Evolutionary conservation across 2,329 filamentous ascomycete species (phyloP).

Genomic region (Diaporthe velutina): DNA sequence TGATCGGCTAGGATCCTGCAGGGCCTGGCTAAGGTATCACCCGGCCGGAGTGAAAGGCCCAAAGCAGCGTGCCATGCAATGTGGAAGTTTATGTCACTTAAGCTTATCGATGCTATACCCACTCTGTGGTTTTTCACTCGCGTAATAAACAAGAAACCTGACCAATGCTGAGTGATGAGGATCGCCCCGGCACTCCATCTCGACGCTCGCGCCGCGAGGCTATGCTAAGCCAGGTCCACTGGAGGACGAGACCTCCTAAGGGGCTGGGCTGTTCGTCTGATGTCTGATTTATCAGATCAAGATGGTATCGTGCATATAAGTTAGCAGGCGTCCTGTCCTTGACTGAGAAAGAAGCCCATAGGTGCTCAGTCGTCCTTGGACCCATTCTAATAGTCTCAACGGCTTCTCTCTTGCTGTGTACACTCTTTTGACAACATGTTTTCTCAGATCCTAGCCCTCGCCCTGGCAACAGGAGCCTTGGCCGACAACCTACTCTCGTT

Average conservation of each 20-base stretch:
- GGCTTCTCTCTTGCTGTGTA: neutral
- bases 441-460: conserved; percentile 3
- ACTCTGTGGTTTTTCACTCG: neutral
- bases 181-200: conserved; percentile 3
- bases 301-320: neutral
- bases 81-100: conserved; percentile 25
- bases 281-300: neutral
- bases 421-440: conserved; percentile 25
- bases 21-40: conserved; percentile 15
- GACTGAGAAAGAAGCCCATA: neutral
- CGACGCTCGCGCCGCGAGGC: conserved; percentile 7
- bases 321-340: neutral
- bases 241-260: neutral
- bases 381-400: neutral
- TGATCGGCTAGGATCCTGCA: neutral
- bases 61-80: conserved; percentile 9
- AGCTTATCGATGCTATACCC: conserved; percentile 15
- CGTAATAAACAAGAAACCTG: conserved; percentile 13
- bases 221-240: conserved; percentile 11
- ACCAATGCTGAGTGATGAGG: conserved; percentile 15
- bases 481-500: conserved; percentile 22
- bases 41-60: neutral
- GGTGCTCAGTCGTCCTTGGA: conserved; percentile 6
- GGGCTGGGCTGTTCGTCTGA: neutral
- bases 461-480: conserved; percentile 21